Base-by-base conservation (phyloP, 345 rosid genomes). In the Jatropha curcas region DNA sequence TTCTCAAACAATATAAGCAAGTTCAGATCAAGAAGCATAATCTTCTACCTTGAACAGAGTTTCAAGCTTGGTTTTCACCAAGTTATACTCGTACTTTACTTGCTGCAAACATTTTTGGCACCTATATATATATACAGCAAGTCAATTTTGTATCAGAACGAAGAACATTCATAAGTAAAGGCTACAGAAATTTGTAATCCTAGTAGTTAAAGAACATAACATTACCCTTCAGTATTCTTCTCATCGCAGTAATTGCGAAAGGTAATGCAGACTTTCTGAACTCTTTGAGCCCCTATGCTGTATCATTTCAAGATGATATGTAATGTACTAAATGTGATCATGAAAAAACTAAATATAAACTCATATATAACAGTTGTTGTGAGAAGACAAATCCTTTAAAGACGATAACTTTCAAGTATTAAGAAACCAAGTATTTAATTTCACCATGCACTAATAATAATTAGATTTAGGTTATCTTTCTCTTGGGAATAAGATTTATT, bases 231-330 rank as follows among this genome's bases (percentile, higher is more conserved):
- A n/a, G 77, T 74, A 65, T 82, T 86, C 61, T 37, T 71, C 72
- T 79, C 85, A 12, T 84, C 84, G 52, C 89, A 84, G 67, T 22
- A 77, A 77, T 80, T 80, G 56, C 89, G 79, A 74, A 86, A 84
- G 62, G 66, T 66, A 62, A 84, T 76, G 82, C 92, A 88, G 39
- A 48, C 79, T 45, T 62, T 84, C 30, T 82, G 89, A 81, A 88
- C 92, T 66, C 87, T 86, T 27, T 86, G 84, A 28, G 87, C 89
- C 14, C 92, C 92, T 30, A 88, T 74, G 81, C 92, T 88, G 84
- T 71, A n/a, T n/a, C 45, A 63, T 63, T 45, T 57, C 70, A 45
- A 71, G 56, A 41, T 41, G 45, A 41, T 41, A 7, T 41, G 45
- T 9, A 41, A 41, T 41, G 45, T 41, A 7, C 11, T 1, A 2